Evolutionary conservation across 2,329 filamentous ascomycete genomes (phyloP), one percentile per base, ranked within the genome.

Genomic region (Stemphylium lycopersici): DNA sequence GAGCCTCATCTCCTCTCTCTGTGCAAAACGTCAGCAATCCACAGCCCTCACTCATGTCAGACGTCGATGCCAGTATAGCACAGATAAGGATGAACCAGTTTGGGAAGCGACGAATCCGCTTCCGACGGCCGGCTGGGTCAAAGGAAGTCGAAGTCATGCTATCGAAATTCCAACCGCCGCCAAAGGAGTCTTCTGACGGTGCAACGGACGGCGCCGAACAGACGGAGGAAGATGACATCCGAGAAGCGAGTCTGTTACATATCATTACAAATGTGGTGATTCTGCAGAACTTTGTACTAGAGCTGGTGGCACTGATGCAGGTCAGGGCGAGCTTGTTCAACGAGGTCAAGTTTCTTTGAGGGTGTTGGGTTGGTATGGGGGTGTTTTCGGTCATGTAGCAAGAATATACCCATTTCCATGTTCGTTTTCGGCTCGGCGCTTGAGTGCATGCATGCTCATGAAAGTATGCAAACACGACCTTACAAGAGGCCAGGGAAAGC

Each of bases 201-300:
- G 50, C 15, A 59, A 60, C 39, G 52, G 45, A n/a, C 55, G 66
- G 62, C 16, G 57, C 52, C 37, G 61, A 63, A 22, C 32, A 52
- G 38, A 51, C 58, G 32, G 62, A 53, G 31, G 65, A 65, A 20
- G 69, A 74, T 8, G 65, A 70, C 45, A 59, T 70, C n/a, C 69
- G 67, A 49, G 74, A 78, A 47, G 79, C 78, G 12, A 80, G 76
- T 58, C 61, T 82, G 26, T 69, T 80, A 50, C 80, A 82, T 61
- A 75, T 82, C 26, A 68, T 81, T 31, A 82, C 80, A 8, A 82
- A 82, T 55, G 76, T 80, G 36, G 78, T 81, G 5, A 72, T 82
- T 8, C 55, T 82, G 59, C 80, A 82, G 61, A 78, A 81, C 55
- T 82, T 82, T 58, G 72, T 80, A 16, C 63, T 81, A 43, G 80